Conservation (phyloP, 345 rosid species). For the Combretum micranthum region DNA sequence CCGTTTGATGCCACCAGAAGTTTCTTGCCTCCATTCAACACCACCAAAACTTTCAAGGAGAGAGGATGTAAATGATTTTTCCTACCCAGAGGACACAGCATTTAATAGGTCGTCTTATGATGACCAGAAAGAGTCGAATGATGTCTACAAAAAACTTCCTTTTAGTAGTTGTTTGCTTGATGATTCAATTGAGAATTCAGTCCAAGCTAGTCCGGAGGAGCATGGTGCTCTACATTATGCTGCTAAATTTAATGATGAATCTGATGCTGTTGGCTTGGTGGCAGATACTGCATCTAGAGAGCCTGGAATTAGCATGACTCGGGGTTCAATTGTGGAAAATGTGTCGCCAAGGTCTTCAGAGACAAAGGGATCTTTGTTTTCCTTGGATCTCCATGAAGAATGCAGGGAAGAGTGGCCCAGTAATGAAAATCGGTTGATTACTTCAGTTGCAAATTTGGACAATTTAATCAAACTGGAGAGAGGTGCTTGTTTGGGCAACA, state of each 20-base stretch:
- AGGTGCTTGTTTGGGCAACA: slow-evolving; percentile 8
- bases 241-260: too few relatives aligned
- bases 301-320: too few relatives aligned
- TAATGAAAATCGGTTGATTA: slow-evolving; percentile 13
- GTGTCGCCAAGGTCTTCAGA: slow-evolving; percentile 8
- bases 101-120: slow-evolving; percentile 12
- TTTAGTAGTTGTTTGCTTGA: background rate
- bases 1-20: slow-evolving; percentile 31
- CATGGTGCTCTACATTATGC: too few relatives aligned
- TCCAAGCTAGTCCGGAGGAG: background rate
- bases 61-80: slow-evolving; percentile 9
- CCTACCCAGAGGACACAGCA: slow-evolving; percentile 24
- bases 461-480: slow-evolving; percentile 9
- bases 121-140: slow-evolving; percentile 4
- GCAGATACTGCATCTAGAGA: too few relatives aligned
- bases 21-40: slow-evolving; percentile 24
- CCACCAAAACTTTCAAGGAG: background rate
- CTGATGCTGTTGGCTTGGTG: too few relatives aligned
- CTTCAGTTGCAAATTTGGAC: slow-evolving; percentile 18
- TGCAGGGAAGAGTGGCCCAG: slow-evolving; percentile 19
- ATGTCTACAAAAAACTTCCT: slow-evolving; percentile 5
- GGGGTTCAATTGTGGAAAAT: slow-evolving; percentile 2
- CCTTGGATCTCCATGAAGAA: slow-evolving; percentile 18
- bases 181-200: background rate
- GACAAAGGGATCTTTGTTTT: slow-evolving; percentile 29